phyloP scores from a whole-genome alignment of 1,284 basidiomycete species.

The Chondrostereum purpureum region DNA sequence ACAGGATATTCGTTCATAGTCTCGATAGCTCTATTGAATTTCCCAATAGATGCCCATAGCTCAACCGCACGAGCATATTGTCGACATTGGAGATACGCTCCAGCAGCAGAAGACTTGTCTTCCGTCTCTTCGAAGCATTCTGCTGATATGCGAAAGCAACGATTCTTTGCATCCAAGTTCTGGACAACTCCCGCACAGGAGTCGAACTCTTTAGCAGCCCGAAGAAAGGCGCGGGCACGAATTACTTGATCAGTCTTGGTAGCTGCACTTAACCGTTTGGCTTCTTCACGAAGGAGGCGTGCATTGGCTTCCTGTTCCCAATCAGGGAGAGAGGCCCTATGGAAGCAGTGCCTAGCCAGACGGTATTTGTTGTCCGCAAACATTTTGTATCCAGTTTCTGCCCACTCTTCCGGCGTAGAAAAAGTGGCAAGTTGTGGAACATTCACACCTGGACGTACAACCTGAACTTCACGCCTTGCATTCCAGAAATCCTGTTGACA shows the following conservation, averaged over 20 bases:
- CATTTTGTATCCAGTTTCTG: constrained; percentile 38
- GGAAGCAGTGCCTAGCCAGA: constrained; percentile 58
- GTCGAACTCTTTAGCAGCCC: constrained; percentile 45
- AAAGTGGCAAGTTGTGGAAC: constrained; percentile 42
- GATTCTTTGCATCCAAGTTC: constrained; percentile 19
- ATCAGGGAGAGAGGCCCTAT: constrained; percentile 39
- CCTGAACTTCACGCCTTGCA: constrained; percentile 33
- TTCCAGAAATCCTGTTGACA: constrained; percentile 52
- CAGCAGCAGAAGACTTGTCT: constrained; percentile 38
- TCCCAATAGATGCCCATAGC: constrained; percentile 40
- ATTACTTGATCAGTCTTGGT: constrained; percentile 5
- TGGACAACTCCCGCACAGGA: constrained; percentile 29
- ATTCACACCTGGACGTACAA: constrained; percentile 34
- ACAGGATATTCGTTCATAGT: constrained; percentile 36
- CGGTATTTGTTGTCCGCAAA: constrained; percentile 50
- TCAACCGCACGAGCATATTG: constrained; percentile 40
- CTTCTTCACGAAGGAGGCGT: constrained; percentile 28
- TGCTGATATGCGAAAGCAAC: constrained; percentile 44
- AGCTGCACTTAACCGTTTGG: constrained; percentile 9
- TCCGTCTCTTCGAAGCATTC: constrained; percentile 43
- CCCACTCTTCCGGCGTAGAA: constrained; percentile 51
- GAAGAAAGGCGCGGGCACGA: constrained; percentile 30
- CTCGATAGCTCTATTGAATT: constrained; percentile 48
- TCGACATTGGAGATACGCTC: constrained; percentile 35
- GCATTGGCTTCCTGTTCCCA: constrained; percentile 38